Conservation (phyloP, 352 stramenopile species). For the Phytophthora cactorum region DNA sequence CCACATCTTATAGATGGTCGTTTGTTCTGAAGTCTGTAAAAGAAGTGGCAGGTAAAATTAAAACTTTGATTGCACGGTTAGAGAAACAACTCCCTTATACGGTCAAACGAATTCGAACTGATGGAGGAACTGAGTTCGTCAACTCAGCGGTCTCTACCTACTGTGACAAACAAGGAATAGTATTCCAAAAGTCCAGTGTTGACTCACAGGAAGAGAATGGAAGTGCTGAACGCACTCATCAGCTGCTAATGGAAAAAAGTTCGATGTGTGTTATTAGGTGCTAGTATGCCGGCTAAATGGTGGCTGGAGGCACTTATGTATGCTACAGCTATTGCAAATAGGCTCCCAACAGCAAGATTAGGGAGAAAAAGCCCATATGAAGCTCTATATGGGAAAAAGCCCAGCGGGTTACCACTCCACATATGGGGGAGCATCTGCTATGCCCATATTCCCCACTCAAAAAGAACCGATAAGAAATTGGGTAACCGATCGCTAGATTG, state of each 20-base stretch:
- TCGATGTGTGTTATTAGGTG: background rate
- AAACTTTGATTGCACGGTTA: background rate
- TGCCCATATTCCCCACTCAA: conserved; percentile 10
- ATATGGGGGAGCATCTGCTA: conserved; percentile 5
- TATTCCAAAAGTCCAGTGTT: background rate
- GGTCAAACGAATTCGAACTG: background rate
- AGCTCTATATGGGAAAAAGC: background rate
- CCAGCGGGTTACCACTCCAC: background rate
- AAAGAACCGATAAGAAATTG: conserved; percentile 8
- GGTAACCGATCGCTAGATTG: conserved; percentile 4
- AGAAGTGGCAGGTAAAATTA: background rate
- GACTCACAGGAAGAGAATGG: background rate
- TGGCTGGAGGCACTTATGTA: background rate
- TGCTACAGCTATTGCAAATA: background rate
- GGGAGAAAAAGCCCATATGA: background rate
- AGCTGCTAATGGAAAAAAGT: background rate
- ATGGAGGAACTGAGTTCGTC: background rate
- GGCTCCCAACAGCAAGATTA: background rate
- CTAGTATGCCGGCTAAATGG: background rate
- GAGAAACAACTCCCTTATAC: background rate
- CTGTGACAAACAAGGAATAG: background rate
- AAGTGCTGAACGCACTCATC: background rate
- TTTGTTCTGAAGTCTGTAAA: background rate
- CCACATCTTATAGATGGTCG: conserved; percentile 16
- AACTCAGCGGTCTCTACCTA: background rate